Conservation (phyloP, 2,329 filamentous ascomycete species). For the Emericellopsis cladophorae region DNA sequence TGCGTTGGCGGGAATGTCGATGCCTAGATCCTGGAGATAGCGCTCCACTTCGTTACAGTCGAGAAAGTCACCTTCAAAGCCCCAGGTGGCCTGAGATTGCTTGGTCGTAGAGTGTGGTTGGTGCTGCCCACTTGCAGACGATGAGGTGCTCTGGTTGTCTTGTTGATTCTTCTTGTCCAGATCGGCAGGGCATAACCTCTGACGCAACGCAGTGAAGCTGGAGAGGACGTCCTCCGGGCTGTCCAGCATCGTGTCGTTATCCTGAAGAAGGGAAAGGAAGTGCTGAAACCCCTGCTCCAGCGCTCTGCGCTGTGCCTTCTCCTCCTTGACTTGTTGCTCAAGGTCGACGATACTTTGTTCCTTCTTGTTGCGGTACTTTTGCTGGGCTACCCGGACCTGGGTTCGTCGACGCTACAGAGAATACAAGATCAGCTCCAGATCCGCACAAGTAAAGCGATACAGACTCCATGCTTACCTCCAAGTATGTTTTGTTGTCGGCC, state of each 20-base stretch:
- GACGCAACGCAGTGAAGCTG: too few species aligned
- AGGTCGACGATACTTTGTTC: constrained; percentile 67
- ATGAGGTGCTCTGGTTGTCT: neutral
- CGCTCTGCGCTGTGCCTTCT: too few species aligned
- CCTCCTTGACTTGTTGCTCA: constrained; percentile 52
- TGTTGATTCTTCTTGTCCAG: neutral
- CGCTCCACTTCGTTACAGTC: constrained; percentile 66
- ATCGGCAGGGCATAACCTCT: too few species aligned
- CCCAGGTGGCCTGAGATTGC: neutral
- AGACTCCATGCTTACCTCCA: constrained; percentile 1
- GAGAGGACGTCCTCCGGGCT: too few species aligned
- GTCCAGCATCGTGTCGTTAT: too few species aligned
- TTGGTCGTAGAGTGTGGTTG: neutral
- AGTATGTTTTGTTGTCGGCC: neutral
- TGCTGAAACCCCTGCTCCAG: too few species aligned
- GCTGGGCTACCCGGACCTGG: constrained; percentile 76
- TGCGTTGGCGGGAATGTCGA: constrained; percentile 46
- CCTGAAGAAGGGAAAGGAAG: too few species aligned
- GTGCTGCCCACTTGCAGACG: neutral
- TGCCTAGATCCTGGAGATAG: constrained; percentile 53
- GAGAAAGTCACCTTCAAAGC: constrained; percentile 61
- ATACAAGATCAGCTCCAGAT: neutral
- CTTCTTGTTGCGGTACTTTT: constrained; percentile 75
- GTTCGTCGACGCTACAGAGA: constrained; percentile 57
- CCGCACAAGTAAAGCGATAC: neutral